Conservation (phyloP, 768 basidiomycete genomes). For the Russula dissimulans region DNA sequence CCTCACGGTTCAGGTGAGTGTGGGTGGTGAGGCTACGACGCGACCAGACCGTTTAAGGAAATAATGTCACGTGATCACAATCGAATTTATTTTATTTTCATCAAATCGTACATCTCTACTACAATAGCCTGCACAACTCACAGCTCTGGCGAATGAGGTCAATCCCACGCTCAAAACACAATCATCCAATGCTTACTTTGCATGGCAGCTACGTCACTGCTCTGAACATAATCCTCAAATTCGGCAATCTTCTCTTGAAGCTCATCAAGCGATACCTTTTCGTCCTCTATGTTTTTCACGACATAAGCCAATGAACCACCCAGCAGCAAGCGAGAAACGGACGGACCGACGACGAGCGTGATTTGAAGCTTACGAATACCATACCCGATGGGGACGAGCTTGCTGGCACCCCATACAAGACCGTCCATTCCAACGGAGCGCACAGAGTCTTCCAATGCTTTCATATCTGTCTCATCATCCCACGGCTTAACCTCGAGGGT, state of each 20-base stretch:
- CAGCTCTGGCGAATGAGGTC: constrained; percentile 27
- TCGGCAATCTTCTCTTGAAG: constrained; percentile 85
- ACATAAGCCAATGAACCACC: constrained; percentile 36
- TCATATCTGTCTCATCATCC: constrained; percentile 99
- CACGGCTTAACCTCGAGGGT: constrained; percentile 98
- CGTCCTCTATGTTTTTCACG: constrained; percentile 62
- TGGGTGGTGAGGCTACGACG: not conserved
- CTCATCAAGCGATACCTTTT: constrained; percentile 86
- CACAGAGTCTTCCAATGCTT: constrained; percentile 69
- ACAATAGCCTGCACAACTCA: constrained; percentile 30
- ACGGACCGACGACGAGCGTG: constrained; percentile 41
- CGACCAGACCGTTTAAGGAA: not conserved
- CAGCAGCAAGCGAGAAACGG: not conserved
- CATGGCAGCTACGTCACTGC: constrained; percentile 87
- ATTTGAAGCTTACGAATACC: constrained; percentile 90
- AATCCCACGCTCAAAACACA: not conserved
- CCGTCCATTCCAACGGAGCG: constrained; percentile 83
- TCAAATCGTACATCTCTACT: not conserved
- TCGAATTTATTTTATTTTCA: not conserved
- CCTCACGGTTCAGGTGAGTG: not conserved
- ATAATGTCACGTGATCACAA: not conserved
- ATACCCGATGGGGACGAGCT: constrained; percentile 87
- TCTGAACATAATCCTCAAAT: constrained; percentile 85
- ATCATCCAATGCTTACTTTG: constrained; percentile 49
- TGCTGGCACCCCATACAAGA: constrained; percentile 92